These are phyloP conservation scores for Curvularia hawaiiensis DNA, from an alignment of 2,329 filamentous ascomycete genomes.

Conservation along the genomic window DNA sequence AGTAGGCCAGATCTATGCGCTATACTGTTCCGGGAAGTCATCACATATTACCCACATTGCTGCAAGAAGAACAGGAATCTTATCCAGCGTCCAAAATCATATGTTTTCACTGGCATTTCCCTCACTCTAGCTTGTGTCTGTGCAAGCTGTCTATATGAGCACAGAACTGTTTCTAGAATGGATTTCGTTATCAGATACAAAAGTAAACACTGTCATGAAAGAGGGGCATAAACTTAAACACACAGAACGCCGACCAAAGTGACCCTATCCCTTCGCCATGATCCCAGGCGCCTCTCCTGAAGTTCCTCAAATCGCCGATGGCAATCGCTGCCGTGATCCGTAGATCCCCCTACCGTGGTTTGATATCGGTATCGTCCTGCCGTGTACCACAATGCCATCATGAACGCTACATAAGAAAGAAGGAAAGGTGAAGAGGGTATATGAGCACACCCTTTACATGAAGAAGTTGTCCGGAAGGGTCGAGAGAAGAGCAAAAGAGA, in stretches of 20 bases:
- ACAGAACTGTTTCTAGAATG: not conserved
- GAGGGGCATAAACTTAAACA: constrained; percentile 1
- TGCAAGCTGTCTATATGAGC: not conserved
- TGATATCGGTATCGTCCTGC: not conserved
- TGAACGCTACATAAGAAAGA: constrained; percentile 7
- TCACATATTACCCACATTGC: not conserved
- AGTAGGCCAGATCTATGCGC: not conserved
- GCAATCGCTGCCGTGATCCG: constrained; percentile 2
- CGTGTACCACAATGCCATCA: not conserved
- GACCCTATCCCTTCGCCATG: not conserved
- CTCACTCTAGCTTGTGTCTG: not conserved
- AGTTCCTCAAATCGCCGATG: not conserved
- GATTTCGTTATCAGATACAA: constrained; percentile 4
- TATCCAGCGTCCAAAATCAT: not conserved
- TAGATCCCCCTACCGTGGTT: constrained; percentile 2
- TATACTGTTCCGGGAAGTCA: not conserved
- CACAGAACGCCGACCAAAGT: constrained; percentile 4
- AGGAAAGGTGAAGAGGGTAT: not conserved
- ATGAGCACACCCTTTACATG: constrained; percentile 1
- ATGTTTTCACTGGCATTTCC: not conserved
- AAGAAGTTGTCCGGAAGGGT: constrained; percentile 32
- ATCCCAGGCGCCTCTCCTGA: not conserved
- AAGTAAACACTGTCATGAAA: constrained; percentile 2
- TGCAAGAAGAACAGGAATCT: not conserved
- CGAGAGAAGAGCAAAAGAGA: constrained; percentile 28